Percentiles rank a stretch among this genome's conserved stretches.
Evolutionary conservation across 495 filamentous ascomycete genomes (phyloP).

Genomic region (Hyaloscypha variabilis): DNA sequence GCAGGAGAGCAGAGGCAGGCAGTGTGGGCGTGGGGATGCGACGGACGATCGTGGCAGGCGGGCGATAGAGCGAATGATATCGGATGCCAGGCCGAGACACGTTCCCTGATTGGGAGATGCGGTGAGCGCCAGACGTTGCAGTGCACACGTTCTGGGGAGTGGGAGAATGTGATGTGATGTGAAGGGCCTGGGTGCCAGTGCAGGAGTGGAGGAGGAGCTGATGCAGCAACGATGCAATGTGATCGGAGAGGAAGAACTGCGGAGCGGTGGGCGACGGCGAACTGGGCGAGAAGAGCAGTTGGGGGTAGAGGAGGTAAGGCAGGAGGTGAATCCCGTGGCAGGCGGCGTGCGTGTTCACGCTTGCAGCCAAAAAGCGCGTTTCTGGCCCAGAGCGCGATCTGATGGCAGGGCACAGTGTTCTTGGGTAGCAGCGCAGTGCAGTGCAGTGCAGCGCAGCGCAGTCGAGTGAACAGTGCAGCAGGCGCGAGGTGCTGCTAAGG

Average conservation of each 20-base stretch:
- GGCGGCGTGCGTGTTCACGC: neutral
- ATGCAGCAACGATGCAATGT: neutral
- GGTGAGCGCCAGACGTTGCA: conserved; percentile 18
- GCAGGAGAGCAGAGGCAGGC: neutral
- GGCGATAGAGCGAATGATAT: conserved; percentile 16
- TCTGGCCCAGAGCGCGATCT: too few species aligned
- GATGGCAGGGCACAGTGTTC: too few species aligned
- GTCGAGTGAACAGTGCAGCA: neutral
- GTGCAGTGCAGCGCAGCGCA: neutral
- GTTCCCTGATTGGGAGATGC: conserved; percentile 31
- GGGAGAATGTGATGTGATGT: neutral
- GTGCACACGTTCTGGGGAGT: conserved; percentile 25
- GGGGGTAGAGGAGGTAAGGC: too few species aligned
- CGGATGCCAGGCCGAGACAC: conserved; percentile 12
- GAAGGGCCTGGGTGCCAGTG: neutral
- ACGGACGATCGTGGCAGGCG: neutral
- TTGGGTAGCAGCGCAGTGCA: too few species aligned
- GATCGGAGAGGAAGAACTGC: neutral
- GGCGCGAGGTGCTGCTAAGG: neutral
- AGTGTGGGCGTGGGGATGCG: neutral
- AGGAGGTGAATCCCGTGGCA: neutral
- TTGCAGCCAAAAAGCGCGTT: neutral
- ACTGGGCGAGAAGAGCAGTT: neutral
- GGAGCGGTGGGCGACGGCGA: neutral
- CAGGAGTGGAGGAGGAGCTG: neutral